Evolutionary conservation across 106 monocot genomes (phyloP), one percentile per base, ranked within the genome.

Genomic region (Acorus calamus): DNA sequence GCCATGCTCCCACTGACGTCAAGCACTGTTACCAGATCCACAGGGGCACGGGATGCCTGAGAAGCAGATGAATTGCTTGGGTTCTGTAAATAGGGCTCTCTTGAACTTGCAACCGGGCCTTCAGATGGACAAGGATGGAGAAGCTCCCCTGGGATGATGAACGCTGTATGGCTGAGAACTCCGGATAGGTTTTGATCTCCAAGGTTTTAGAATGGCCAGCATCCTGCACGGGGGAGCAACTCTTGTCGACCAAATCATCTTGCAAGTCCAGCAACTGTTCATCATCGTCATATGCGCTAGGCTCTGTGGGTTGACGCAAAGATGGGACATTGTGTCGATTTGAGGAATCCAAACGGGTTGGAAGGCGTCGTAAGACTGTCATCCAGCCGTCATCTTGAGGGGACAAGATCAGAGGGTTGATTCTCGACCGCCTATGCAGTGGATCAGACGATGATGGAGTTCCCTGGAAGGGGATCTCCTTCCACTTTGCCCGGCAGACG

Each of bases 1-100:
- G 80, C 79, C 94, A 94, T 94, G 66, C 94, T 94, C 46, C 86
- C 94, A 67, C 94, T 94, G 57, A 82, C 79, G 68, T 94, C 94
- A 73, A 94, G 84, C 7, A 90, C 89, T 2, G 94, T 82, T 11
- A 94, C 84, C 7, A 94, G 78, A 67, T 94, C 94, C 10, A 84
- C 60, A 46, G 89, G 82, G 12, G 84, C 89, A 42, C 86, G 84
- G 11, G 67, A 67, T 14, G 71, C 65, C 13, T 78, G 74, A 4
- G 66, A 68, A 5, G 7, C 46, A 2, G 11, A 3, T 2, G 59
- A 44, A 9, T 59, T 4, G 64, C 50, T 4, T 64, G 50, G 44
- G 52, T 55, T 55, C 44, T 64, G 5, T 43, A 1, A 48, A 42
- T 59, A 50, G 2, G 14, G 50, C 5, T 66, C 54, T 41, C 7